Conservation (phyloP, 805 yeast genomes). For the Metschnikowia colocasiae region DNA sequence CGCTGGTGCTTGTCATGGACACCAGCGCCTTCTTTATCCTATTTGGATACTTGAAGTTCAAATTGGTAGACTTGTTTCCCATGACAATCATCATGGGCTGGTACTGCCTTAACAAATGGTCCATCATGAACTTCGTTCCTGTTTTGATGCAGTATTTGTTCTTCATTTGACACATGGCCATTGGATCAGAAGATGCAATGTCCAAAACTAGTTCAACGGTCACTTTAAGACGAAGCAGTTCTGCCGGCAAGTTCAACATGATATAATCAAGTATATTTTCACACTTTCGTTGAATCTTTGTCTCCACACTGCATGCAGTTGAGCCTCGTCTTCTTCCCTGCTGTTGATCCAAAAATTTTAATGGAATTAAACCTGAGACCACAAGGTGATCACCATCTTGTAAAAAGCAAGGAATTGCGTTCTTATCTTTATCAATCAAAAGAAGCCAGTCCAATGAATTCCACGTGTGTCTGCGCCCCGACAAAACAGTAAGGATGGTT, state of each 20-base stretch:
- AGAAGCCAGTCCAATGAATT: conserved; percentile 39
- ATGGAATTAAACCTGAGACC: conserved; percentile 34
- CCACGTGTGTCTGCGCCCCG: conserved; percentile 45
- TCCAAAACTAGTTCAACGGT: conserved; percentile 39
- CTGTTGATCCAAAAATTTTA: conserved; percentile 15
- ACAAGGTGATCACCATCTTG: conserved; percentile 39
- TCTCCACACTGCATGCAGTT: conserved; percentile 16
- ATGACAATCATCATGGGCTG: conserved; percentile 37
- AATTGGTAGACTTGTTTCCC: conserved; percentile 38
- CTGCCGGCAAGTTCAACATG: conserved; percentile 15
- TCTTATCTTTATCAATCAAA: conserved; percentile 12
- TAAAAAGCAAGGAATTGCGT: conserved; percentile 21
- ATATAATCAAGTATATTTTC: conserved; percentile 22
- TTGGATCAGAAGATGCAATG: conserved; percentile 13
- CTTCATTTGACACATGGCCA: conserved; percentile 3
- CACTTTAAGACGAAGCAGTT: conserved; percentile 29
- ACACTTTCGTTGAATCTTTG: conserved; percentile 20
- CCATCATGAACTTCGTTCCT: conserved; percentile 36
- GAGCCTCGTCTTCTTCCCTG: conserved; percentile 10
- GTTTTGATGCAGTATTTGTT: conserved; percentile 6
- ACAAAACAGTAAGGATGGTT: conserved; percentile 35
- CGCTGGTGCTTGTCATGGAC: neutral
- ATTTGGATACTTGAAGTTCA: conserved; percentile 41
- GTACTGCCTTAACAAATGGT: conserved; percentile 37
- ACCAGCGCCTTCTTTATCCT: conserved; percentile 19